These are phyloP conservation scores for Apiotrichum gracile DNA, from an alignment of 1,284 basidiomycete species.

Conservation along the genomic window DNA sequence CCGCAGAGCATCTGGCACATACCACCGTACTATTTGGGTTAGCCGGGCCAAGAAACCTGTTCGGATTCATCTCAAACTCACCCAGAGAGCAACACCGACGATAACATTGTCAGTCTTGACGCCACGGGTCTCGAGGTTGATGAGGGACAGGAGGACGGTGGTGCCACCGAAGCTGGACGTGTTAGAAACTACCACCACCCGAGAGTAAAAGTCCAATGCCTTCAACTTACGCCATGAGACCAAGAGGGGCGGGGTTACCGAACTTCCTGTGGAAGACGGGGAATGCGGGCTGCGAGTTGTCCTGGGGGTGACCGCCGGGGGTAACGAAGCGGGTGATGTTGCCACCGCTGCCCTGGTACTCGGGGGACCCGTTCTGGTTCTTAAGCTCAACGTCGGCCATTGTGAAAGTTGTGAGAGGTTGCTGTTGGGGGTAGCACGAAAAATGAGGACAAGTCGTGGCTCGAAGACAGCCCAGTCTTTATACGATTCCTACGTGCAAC, in stretches of 20 bases:
- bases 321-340: constrained; percentile 31
- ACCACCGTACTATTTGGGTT: constrained; percentile 66
- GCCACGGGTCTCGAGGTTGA: constrained; percentile 44
- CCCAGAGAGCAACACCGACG: constrained; percentile 71
- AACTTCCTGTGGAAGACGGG: constrained; percentile 48
- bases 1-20: constrained; percentile 60
- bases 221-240: constrained; percentile 42
- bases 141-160: constrained; percentile 52
- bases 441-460: too few species aligned
- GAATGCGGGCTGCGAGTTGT: constrained; percentile 42
- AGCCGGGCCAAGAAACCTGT: background rate
- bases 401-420: too few species aligned
- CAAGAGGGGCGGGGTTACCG: constrained; percentile 54
- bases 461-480: too few species aligned
- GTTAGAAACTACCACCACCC: background rate
- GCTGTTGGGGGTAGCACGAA: too few species aligned
- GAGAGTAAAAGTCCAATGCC: background rate
- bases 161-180: constrained; percentile 48
- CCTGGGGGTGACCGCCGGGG: constrained; percentile 43
- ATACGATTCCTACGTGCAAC: too few species aligned
- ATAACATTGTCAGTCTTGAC: constrained; percentile 62
- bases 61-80: background rate
- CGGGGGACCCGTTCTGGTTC: background rate
- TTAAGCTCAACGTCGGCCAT: too few species aligned
- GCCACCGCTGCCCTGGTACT: constrained; percentile 25